Evolutionary conservation across 1,139 yeast genomes (phyloP).

Genomic region (Kodamaea arcana): DNA sequence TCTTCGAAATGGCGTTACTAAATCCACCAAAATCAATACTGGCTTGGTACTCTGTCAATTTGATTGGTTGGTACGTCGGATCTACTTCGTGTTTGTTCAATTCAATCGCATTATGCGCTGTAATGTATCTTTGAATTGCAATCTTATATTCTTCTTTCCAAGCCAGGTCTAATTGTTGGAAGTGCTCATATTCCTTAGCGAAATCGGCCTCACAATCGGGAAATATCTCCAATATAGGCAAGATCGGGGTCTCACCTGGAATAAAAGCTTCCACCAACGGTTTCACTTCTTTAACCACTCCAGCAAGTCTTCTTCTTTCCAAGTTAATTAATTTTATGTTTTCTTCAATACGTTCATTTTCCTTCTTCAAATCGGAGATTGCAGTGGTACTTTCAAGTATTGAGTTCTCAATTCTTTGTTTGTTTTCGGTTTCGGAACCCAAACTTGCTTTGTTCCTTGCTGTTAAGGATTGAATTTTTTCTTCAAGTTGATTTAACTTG

Average conservation of each 20-base stretch:
- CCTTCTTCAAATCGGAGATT: conserved; percentile 14
- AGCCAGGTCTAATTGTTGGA: conserved; percentile 27
- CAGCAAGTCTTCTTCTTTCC: conserved; percentile 25
- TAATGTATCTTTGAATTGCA: conserved; percentile 31
- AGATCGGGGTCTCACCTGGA: conserved; percentile 1
- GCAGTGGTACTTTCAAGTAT: conserved; percentile 12
- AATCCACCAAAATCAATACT: conserved; percentile 42
- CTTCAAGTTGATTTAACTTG: conserved; percentile 23
- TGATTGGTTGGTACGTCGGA: conserved; percentile 29
- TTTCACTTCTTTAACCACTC: conserved; percentile 18
- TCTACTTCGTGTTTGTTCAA: conserved; percentile 24
- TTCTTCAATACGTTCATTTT: conserved; percentile 25
- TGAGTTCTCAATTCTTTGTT: conserved; percentile 15
- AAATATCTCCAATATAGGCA: conserved; percentile 18
- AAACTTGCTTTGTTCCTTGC: conserved; percentile 23
- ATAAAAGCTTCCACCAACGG: conserved; percentile 28
- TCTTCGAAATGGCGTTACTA: conserved; percentile 32
- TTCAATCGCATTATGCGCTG: conserved; percentile 30
- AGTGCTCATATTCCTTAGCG: conserved; percentile 25
- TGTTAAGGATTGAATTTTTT: conserved; percentile 21
- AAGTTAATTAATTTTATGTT: conserved; percentile 17
- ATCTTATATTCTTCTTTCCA: conserved; percentile 32
- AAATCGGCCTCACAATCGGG: conserved; percentile 39
- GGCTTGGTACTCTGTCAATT: conserved; percentile 36
- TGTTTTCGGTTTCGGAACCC: conserved; percentile 21